Evolutionary conservation across 1,284 basidiomycete species (phyloP), one percentile per base, ranked within the genome.

Genomic region (Sutorius eximius): DNA sequence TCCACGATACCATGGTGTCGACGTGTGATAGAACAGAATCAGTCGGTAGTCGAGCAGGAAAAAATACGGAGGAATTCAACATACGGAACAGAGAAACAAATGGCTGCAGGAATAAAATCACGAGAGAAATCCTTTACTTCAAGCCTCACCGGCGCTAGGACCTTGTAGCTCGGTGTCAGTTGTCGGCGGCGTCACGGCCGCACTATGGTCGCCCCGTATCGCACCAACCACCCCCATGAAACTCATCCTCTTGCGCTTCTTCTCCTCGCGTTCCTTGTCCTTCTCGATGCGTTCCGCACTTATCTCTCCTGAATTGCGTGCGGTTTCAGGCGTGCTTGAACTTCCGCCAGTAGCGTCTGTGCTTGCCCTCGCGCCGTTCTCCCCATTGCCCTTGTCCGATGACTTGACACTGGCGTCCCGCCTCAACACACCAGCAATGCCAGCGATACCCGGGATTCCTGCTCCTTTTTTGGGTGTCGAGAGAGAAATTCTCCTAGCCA

Each of bases 401-500:
- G 48, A 22, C 42, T 76, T 82, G 59, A 78, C 66, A 12, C 77
- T 72, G 2, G 70, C 47, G 8, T 72, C 68, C 20, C 68, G 62
- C 37, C 65, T 71, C 46, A 69, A 37, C 29, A 70, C 70, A 34
- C 62, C 64, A 3, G 67, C 68, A 5, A 68, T 67, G 8, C 60
- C 62, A 36, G 69, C 67, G 5, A 67, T 66, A 40, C 64, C 77
- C 45, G 83, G 80, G 55, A 85, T 79, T 22, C 78, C 69, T 22
- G 76, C 82, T 33, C 83, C 81, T 61, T 82, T 78, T 42, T 84
- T 80, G 43, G 81, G 77, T 2, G 82, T 80, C 0, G 81, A 82
- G 37, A 89, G 69, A 13, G 89, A 90, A 53, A 91, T 85, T 57
- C 83, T 78, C 52, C 87, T 76, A 18, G 89, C 89, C 42, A 91